Evolutionary conservation across 2,329 filamentous ascomycete genomes (phyloP).

Genomic region (Stemphylium vesicarium): DNA sequence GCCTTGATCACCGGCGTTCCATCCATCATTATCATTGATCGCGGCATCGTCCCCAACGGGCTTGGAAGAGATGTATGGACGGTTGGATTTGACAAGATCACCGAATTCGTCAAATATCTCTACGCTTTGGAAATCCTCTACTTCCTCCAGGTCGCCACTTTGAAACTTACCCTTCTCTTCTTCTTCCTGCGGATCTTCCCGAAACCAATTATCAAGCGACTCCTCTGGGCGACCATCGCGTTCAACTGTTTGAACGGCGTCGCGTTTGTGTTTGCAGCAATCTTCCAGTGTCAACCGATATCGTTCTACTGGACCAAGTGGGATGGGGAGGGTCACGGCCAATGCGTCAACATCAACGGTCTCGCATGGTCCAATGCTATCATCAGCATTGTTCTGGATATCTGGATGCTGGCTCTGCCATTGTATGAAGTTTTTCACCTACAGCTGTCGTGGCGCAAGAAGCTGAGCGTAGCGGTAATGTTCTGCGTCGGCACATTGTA

Average conservation of each 20-base stretch:
- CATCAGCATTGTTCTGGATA: slow-evolving; percentile 42
- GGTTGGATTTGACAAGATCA: slow-evolving; percentile 51
- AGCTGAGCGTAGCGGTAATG: slow-evolving; percentile 47
- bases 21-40: slow-evolving; percentile 34
- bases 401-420: slow-evolving; percentile 44
- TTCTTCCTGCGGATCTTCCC: slow-evolving; percentile 42
- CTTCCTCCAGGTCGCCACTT: slow-evolving; percentile 37
- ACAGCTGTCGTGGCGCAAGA: slow-evolving; percentile 45
- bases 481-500: slow-evolving; percentile 48
- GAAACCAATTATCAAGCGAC: slow-evolving; percentile 15
- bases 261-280: slow-evolving; percentile 24
- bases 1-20: slow-evolving; percentile 32
- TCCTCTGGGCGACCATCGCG: slow-evolving; percentile 27
- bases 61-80: slow-evolving; percentile 62
- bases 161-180: slow-evolving; percentile 39
- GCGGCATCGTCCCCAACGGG: slow-evolving; percentile 41
- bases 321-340: slow-evolving; percentile 33
- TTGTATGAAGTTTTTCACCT: slow-evolving; percentile 41
- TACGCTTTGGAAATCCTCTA: slow-evolving; percentile 45
- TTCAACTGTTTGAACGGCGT: slow-evolving; percentile 34
- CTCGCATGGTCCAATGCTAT: slow-evolving; percentile 43
- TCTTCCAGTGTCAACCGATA: slow-evolving; percentile 46
- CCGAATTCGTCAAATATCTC: slow-evolving; percentile 48
- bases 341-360: slow-evolving; percentile 46
- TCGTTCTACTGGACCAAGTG: slow-evolving; percentile 41